A percentile compares a stretch with the other conserved stretches of the same genome.
phyloP scores from a whole-genome alignment of 23 red algal species.

The Gracilaria domingensis region DNA sequence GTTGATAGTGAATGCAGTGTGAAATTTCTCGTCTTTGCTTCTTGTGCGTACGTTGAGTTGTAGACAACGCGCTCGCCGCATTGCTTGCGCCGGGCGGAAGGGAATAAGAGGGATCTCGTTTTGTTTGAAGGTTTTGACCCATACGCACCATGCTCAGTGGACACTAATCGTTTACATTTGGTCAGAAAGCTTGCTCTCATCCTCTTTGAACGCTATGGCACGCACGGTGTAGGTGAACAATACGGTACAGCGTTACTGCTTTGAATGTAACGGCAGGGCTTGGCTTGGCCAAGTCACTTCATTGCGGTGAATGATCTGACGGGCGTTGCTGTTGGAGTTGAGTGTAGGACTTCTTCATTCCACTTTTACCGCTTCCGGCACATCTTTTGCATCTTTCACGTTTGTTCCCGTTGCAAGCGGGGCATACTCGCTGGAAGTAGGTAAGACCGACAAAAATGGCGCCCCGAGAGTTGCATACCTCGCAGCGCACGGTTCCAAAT shows the following conservation, averaged over 20 bases:
- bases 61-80: background rate
- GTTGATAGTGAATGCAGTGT: background rate
- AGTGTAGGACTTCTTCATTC: slow-evolving; percentile 49
- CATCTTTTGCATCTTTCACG: slow-evolving; percentile 47
- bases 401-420: slow-evolving; percentile 47
- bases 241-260: background rate
- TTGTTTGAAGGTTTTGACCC: background rate
- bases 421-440: slow-evolving; percentile 23
- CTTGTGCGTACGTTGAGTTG: background rate
- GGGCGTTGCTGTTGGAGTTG: background rate
- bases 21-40: slow-evolving; percentile 4
- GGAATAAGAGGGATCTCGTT: background rate
- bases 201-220: too few species aligned
- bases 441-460: slow-evolving; percentile 32
- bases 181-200: background rate
- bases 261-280: background rate
- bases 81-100: slow-evolving; percentile 6
- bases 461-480: slow-evolving; percentile 49
- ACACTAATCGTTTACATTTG: background rate
- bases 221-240: background rate
- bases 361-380: slow-evolving; percentile 36
- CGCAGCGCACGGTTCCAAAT: slow-evolving; percentile 51
- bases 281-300: background rate
- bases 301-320: slow-evolving; percentile 1
- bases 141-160: background rate